Percentiles rank a stretch among this genome's conserved stretches.
These are phyloP conservation scores for Cornus controversa DNA, from an alignment of 148 eudicot genomes.

Conservation along the genomic window DNA sequence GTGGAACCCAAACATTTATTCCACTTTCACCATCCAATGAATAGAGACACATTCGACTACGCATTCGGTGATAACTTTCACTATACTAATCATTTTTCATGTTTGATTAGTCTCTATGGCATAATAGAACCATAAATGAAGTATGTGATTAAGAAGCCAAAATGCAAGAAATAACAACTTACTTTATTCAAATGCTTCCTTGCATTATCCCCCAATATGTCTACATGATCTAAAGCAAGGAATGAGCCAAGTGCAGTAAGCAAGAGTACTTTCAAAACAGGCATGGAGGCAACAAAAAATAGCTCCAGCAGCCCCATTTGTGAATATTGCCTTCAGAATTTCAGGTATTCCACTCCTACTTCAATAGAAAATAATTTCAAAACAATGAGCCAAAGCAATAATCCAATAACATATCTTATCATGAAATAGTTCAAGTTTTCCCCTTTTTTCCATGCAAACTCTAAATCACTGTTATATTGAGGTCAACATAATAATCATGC, in stretches of 20 bases:
- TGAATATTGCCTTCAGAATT: not conserved
- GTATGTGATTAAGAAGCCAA: not conserved
- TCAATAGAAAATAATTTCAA: not conserved
- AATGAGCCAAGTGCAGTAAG: constrained; percentile 41
- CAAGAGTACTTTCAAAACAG: constrained; percentile 46
- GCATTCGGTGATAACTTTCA: no score
- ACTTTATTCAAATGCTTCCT: constrained; percentile 37
- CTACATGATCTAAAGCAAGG: constrained; percentile 37
- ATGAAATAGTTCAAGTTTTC: no score
- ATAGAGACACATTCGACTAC: no score
- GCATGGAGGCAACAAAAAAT: constrained; percentile 41
- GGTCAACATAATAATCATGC: no score
- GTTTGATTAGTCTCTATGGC: not conserved
- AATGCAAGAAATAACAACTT: not conserved
- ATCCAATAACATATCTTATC: no score
- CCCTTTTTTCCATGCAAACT: no score
- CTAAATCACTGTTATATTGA: no score
- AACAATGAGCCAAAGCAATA: not conserved
- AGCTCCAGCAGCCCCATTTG: constrained; percentile 35
- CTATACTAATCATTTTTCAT: no score
- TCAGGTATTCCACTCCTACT: not conserved
- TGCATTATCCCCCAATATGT: constrained; percentile 35
- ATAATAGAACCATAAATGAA: no score
- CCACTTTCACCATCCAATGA: no score
- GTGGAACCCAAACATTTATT: no score